Evolutionary conservation across 2,329 filamentous ascomycete genomes (phyloP), one percentile per base, ranked within the genome.

Genomic region (Seiridium cupressi): DNA sequence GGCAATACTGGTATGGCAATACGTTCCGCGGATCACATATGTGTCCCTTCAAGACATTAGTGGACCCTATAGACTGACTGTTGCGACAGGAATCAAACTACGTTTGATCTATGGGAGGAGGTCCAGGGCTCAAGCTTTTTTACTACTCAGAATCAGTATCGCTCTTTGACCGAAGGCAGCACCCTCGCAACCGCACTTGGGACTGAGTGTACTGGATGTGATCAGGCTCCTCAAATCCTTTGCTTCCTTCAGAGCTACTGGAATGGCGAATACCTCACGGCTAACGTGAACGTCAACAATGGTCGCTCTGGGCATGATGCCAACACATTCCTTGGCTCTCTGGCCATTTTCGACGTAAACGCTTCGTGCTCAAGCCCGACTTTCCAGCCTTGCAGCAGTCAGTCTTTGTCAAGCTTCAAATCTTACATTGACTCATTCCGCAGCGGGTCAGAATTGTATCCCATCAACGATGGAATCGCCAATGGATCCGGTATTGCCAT

Each of bases 61-160:
- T 0, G 2, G 26, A 26, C 7, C n/a, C 6, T 44, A 6, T 4
- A n/a, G n/a, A 35, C 53, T 42, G 7, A 44, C 4, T 2, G 5
- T 13, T 0, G 4, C 13, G 2, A 3, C 51, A 72, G 69, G 69
- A 85, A 83, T 62, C 74, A 80, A 58, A 81, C 81, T 3, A 81
- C 80, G 3, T 87, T 82, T 64, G 85, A 88, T 64, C 74, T 87
- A 2, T 87, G 85, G 85, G 85, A 88, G 66, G 84, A 87, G 66
- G 78, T 85, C 18, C 74, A 77, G 26, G 82, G 83, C 34, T 80
- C 79, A 0, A 84, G 82, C 3, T 87, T 86, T 75, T 88, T 87
- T 70, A 85, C 85, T 1, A 76, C 80, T 32, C 79, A 83, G 32
- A 81, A 79, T 11, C 79, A 84, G 56, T 80, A 86, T 67, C 82